phyloP scores from a whole-genome alignment of 495 filamentous ascomycete species.

The Parathielavia hyrcaniae region DNA sequence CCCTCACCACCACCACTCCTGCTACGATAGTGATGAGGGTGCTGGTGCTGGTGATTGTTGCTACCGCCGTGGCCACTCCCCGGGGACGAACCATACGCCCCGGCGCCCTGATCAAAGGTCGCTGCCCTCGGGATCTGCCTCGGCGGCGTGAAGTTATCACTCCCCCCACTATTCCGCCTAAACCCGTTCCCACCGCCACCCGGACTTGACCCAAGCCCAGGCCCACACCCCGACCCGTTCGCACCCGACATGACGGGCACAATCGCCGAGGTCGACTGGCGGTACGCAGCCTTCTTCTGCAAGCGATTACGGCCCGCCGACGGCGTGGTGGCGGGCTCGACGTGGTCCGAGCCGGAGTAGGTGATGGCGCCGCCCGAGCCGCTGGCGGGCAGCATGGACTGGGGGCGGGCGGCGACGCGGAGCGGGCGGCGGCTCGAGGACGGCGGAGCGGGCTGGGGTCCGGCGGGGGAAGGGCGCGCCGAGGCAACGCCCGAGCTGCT shows the following conservation, averaged over 20 bases:
- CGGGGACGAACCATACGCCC: constrained; percentile 1
- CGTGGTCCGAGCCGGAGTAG: constrained; percentile 13
- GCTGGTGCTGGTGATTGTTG: background rate
- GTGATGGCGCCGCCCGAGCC: background rate
- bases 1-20: background rate
- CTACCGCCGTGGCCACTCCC: constrained; percentile 22
- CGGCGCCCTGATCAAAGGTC: constrained; percentile 37
- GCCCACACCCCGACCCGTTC: constrained; percentile 21
- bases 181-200: background rate
- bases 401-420: constrained; percentile 27
- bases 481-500: constrained; percentile 45
- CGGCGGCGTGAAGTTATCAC: constrained; percentile 39
- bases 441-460: constrained; percentile 42
- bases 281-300: constrained; percentile 50
- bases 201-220: background rate
- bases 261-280: constrained; percentile 37
- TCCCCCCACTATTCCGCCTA: constrained; percentile 20
- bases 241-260: constrained; percentile 33
- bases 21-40: background rate
- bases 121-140: constrained; percentile 36
- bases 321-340: constrained; percentile 25
- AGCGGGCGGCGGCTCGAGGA: constrained; percentile 29
- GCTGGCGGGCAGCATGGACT: constrained; percentile 20
- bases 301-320: constrained; percentile 49
- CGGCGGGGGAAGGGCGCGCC: constrained; percentile 40